Conservation (phyloP, 129 eudicot genomes). For the Tagetes patula region DNA sequence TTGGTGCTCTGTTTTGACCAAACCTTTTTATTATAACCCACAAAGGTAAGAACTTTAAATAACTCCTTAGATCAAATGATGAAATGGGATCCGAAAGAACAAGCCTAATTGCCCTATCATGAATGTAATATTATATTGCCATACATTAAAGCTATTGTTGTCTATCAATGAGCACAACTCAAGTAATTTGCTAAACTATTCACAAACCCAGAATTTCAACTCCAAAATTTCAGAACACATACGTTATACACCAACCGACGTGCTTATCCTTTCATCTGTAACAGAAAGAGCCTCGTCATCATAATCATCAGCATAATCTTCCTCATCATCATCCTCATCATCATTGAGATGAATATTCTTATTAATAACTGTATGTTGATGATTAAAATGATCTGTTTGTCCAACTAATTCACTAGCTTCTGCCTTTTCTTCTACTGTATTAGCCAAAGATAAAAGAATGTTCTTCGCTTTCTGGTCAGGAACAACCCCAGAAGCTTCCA, state of each 20-base stretch:
- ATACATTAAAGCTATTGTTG: background rate
- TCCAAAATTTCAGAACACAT: constrained; percentile 33
- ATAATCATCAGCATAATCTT: constrained; percentile 14
- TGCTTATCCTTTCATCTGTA: constrained; percentile 30
- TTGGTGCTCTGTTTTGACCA: too few relatives aligned
- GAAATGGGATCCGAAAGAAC: too few relatives aligned
- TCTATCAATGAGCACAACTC: constrained; percentile 8
- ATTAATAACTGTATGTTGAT: constrained; percentile 23
- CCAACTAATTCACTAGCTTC: constrained; percentile 69
- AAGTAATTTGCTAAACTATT: constrained; percentile 25
- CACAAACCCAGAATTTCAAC: constrained; percentile 21
- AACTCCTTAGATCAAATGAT: too few relatives aligned
- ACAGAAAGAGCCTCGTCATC: constrained; percentile 17
- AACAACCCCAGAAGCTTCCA: constrained; percentile 63
- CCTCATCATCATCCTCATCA: constrained; percentile 32
- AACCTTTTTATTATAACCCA: too few relatives aligned
- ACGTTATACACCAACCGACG: constrained; percentile 27
- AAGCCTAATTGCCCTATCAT: too few relatives aligned
- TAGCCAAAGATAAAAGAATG: constrained; percentile 75
- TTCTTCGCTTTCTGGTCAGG: constrained; percentile 95
- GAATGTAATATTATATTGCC: background rate
- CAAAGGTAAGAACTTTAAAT: too few relatives aligned
- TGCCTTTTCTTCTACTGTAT: constrained; percentile 60
- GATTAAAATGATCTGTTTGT: constrained; percentile 9
- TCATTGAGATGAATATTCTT: constrained; percentile 34